phyloP scores from a whole-genome alignment of 2,329 filamentous ascomycete genomes.

The Neonectria coccinea region DNA sequence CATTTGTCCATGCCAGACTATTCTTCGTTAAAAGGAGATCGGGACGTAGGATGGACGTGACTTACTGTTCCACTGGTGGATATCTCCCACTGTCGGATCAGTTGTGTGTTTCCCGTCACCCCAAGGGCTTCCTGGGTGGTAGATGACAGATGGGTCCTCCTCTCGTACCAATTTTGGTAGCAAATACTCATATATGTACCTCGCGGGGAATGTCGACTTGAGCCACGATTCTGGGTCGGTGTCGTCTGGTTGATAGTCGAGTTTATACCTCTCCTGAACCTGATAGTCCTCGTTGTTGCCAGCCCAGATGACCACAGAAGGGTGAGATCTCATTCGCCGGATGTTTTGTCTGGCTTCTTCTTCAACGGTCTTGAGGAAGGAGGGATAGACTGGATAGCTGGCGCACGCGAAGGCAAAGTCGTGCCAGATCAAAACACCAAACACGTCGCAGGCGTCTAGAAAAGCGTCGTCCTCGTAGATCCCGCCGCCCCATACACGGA shows the following conservation, averaged over 20 bases:
- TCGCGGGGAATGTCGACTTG: constrained; percentile 78
- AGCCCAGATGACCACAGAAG: constrained; percentile 80
- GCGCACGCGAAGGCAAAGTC: constrained; percentile 79
- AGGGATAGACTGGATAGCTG: constrained; percentile 72
- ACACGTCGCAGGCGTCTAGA: constrained; percentile 75
- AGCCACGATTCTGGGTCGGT: constrained; percentile 75
- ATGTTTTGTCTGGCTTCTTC: constrained; percentile 73
- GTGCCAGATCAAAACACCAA: constrained; percentile 78
- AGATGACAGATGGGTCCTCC: constrained; percentile 45
- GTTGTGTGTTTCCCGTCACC: constrained; percentile 67
- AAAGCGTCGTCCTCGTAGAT: constrained; percentile 74
- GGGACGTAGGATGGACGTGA: background rate
- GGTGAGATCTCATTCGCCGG: constrained; percentile 66
- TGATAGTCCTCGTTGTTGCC: constrained; percentile 87
- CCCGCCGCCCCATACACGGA: constrained; percentile 47
- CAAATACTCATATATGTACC: constrained; percentile 84
- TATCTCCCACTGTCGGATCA: constrained; percentile 79
- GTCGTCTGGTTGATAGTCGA: constrained; percentile 80
- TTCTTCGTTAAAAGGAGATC: background rate
- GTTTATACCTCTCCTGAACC: constrained; percentile 73
- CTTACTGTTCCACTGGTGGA: constrained; percentile 75
- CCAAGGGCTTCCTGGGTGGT: constrained; percentile 75
- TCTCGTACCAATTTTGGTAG: constrained; percentile 58
- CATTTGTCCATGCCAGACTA: constrained; percentile 77
- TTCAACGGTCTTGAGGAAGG: constrained; percentile 68